Conservation (phyloP, 768 basidiomycete genomes). For the Macrocybe gigantea region DNA sequence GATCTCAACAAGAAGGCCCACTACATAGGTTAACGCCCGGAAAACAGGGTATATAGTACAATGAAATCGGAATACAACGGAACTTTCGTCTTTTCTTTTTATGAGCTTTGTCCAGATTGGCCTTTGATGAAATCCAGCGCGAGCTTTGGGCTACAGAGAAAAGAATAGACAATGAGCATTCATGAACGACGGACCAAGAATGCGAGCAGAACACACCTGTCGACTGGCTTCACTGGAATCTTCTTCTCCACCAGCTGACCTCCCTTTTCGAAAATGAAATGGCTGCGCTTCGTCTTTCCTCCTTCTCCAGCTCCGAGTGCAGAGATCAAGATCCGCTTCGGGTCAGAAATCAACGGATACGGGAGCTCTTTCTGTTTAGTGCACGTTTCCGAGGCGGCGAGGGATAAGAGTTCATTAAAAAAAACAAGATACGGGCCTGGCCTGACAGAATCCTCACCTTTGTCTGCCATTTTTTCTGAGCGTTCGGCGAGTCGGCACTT, state of each 20-base stretch:
- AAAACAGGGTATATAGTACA: too few species aligned
- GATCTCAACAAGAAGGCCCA: too few species aligned
- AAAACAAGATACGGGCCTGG: background rate
- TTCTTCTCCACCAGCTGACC: constrained; percentile 84
- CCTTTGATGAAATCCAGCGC: constrained; percentile 65
- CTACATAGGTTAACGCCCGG: too few species aligned
- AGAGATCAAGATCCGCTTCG: constrained; percentile 71
- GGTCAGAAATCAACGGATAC: constrained; percentile 86
- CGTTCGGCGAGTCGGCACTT: constrained; percentile 68
- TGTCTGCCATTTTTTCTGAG: constrained; percentile 81
- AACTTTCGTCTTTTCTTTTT: too few species aligned
- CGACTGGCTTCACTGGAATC: constrained; percentile 79
- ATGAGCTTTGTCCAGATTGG: background rate
- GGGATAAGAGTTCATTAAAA: background rate
- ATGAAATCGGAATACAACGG: too few species aligned
- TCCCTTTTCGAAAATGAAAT: constrained; percentile 90
- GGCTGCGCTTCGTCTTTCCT: constrained; percentile 84
- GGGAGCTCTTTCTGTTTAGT: constrained; percentile 67
- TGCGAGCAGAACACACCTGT: constrained; percentile 47
- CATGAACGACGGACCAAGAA: background rate
- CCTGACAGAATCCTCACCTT: constrained; percentile 45
- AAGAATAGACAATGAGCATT: background rate
- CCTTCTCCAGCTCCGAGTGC: constrained; percentile 77
- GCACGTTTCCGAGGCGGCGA: background rate
- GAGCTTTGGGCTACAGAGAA: constrained; percentile 42